These are phyloP conservation scores for Coelastrella sp. DNA, from an alignment of 139 green algal species.

Conservation along the genomic window DNA sequence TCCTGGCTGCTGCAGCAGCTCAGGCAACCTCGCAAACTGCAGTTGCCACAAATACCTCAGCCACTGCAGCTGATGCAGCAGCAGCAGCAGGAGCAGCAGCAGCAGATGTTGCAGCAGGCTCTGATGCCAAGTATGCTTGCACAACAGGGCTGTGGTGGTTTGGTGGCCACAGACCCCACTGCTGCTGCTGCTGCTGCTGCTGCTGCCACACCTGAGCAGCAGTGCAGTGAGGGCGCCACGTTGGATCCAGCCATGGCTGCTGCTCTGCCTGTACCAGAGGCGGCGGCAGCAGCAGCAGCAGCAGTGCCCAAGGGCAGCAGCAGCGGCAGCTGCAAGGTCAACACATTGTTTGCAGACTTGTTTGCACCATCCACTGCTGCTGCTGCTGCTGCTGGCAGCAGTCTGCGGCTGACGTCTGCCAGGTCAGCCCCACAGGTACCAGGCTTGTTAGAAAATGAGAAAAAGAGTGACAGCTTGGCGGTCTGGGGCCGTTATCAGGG, in stretches of 20 bases:
- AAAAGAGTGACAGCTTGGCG: not conserved
- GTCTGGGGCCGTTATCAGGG: not conserved
- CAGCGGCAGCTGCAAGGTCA: not conserved
- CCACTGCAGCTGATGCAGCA: not conserved
- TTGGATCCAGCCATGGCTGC: not conserved
- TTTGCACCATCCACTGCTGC: not conserved
- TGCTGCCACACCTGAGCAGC: not conserved
- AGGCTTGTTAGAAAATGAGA: not conserved
- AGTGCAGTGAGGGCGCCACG: not conserved
- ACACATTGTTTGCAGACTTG: no score
- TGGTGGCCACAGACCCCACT: not conserved
- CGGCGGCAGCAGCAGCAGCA: constrained; percentile 22
- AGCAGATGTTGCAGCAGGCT: not conserved
- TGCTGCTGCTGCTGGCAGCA: not conserved
- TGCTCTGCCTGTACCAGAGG: not conserved
- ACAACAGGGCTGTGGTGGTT: no score
- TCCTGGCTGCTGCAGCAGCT: not conserved
- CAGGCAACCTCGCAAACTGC: not conserved
- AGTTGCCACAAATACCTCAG: not conserved
- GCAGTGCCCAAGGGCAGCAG: not conserved
- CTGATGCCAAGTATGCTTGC: no score
- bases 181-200: not conserved
- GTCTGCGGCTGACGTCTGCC: not conserved
- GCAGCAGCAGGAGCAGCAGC: not conserved
- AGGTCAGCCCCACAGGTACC: not conserved